Conservation (phyloP, 345 rosid genomes). For the Rhodomyrtus tomentosa region DNA sequence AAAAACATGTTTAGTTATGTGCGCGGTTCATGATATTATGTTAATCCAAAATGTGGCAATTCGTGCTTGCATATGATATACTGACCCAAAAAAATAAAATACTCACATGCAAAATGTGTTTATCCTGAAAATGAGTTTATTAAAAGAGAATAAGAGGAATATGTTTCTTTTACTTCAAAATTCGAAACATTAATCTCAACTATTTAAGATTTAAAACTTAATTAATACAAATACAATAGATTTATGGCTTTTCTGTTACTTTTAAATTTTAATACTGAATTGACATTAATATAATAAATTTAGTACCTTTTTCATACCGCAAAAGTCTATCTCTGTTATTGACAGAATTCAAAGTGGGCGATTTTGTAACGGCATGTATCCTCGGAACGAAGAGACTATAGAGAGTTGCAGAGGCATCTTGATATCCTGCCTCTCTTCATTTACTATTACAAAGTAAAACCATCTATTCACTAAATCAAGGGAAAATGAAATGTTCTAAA, state of each 20-base stretch:
- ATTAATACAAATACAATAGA: too few species aligned
- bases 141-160: too few species aligned
- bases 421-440: not conserved
- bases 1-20: not conserved
- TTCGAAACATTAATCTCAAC: not conserved
- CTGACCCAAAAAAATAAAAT: too few species aligned
- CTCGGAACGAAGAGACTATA: not conserved
- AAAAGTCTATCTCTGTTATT: not conserved
- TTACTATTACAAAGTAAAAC: not conserved
- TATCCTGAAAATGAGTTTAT: not conserved
- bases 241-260: too few species aligned
- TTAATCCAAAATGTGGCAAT: not conserved
- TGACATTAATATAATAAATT: too few species aligned
- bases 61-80: not conserved
- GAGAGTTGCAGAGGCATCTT: not conserved
- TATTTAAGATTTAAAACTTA: too few species aligned
- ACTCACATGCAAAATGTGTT: too few species aligned
- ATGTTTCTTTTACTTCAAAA: not conserved
- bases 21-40: not conserved
- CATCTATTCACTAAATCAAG: not conserved
- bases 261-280: too few species aligned
- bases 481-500: fast-evolving
- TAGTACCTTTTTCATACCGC: too few species aligned
- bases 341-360: not conserved
- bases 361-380: not conserved